Evolutionary conservation across 106 monocot species (phyloP).

Genomic region (Ottelia alismoides): DNA sequence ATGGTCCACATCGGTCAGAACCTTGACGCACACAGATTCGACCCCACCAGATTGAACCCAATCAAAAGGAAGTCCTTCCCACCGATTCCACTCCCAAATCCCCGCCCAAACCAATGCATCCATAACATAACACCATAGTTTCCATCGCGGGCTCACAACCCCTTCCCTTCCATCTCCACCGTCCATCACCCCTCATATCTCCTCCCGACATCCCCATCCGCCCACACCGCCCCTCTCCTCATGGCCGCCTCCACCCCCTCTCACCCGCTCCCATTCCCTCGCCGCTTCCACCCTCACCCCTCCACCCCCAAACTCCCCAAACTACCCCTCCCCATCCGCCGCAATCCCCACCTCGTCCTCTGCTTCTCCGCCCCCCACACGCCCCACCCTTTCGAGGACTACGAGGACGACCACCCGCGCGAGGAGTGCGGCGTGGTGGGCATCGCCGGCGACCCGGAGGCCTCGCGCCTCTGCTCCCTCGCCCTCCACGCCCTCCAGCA

Average conservation of each 20-base stretch:
- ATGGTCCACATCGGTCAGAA: no score
- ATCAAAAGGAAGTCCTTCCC: no score
- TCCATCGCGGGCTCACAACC: neutral
- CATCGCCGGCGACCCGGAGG: conserved; percentile 62
- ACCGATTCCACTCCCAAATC: neutral
- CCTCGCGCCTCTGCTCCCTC: conserved; percentile 42
- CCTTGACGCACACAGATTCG: no score
- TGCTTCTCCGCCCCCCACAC: neutral
- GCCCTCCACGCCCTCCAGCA: conserved; percentile 83
- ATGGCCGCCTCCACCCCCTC: neutral
- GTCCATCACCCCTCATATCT: neutral
- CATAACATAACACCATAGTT: neutral
- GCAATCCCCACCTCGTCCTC: neutral
- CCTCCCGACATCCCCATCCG: neutral
- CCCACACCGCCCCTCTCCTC: neutral
- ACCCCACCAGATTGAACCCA: no score
- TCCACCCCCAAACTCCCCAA: neutral
- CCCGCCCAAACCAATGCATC: neutral
- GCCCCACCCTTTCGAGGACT: neutral
- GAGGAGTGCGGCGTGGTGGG: conserved; percentile 95
- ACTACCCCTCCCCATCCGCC: neutral
- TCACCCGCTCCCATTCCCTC: neutral
- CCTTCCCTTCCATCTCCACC: neutral
- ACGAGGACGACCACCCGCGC: conserved; percentile 37
- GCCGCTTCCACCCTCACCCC: neutral